phyloP scores from a whole-genome alignment of 1,284 basidiomycete species.

The Boletus nobilissimus region DNA sequence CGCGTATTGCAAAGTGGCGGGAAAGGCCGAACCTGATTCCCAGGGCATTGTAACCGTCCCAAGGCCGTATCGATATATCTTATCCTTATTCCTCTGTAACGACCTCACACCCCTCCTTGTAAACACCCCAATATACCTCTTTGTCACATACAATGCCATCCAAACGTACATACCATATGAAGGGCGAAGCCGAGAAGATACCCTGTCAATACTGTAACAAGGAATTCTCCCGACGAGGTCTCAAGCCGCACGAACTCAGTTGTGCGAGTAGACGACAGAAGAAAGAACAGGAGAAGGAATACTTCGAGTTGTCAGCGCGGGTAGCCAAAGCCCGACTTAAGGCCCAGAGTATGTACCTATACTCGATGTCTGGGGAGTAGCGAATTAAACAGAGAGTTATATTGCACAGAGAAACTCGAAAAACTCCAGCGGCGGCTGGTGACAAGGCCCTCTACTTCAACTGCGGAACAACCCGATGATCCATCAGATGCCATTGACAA shows the following conservation, averaged over 20 bases:
- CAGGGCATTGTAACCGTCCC: too few relatives aligned
- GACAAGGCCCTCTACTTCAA: too few relatives aligned
- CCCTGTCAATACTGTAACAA: background rate
- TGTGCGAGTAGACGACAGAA: background rate
- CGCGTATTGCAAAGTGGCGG: too few relatives aligned
- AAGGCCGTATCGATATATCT: too few relatives aligned
- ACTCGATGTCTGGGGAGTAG: too few relatives aligned
- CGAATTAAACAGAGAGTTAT: too few relatives aligned
- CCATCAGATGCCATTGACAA: too few relatives aligned
- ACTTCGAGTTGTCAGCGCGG: background rate
- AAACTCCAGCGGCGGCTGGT: background rate
- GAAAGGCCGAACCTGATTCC: too few relatives aligned
- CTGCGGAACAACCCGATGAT: too few relatives aligned
- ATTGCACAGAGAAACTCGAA: too few relatives aligned
- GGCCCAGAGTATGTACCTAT: background rate
- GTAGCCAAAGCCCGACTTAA: background rate
- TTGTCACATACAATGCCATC: background rate
- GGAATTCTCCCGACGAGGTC: background rate
- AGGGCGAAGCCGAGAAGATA: background rate
- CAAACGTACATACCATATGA: background rate
- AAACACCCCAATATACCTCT: background rate
- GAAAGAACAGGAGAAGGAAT: background rate
- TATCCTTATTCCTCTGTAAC: too few relatives aligned
- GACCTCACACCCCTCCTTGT: background rate
- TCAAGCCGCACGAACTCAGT: background rate